phyloP scores from a whole-genome alignment of 331 rosid genomes.

The Stylosanthes scabra region DNA sequence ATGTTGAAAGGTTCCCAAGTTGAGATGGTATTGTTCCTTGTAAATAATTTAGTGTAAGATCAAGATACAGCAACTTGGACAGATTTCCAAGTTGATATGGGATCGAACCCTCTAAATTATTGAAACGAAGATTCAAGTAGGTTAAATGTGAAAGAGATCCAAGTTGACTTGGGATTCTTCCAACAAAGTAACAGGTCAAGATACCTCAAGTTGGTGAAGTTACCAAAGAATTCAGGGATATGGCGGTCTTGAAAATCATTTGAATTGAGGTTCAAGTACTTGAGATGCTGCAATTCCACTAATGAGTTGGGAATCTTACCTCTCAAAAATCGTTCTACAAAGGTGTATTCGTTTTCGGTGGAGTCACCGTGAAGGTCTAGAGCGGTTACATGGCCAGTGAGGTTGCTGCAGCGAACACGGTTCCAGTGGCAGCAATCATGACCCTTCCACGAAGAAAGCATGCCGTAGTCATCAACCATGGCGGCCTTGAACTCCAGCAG shows the following conservation, averaged over 20 bases:
- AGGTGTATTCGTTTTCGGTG: background rate
- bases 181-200: too few relatives aligned
- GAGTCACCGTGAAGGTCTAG: background rate
- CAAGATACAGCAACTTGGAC: constrained; percentile 31
- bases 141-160: too few relatives aligned
- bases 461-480: background rate
- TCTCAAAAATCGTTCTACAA: background rate
- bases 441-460: constrained; percentile 12
- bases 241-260: too few relatives aligned
- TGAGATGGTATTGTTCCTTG: constrained; percentile 34
- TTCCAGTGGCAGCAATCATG: constrained; percentile 17
- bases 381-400: background rate
- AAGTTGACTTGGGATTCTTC: too few relatives aligned
- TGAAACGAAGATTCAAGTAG: background rate
- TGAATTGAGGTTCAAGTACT: background rate
- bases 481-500: background rate
- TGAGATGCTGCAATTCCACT: background rate
- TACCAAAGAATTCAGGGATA: too few relatives aligned
- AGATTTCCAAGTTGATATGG: constrained; percentile 42
- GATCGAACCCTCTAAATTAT: background rate
- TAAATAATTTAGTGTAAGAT: constrained; percentile 26
- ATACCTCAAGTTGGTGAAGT: too few relatives aligned
- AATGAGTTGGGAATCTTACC: background rate
- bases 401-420: background rate
- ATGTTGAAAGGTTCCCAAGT: constrained; percentile 19